Percentiles rank a stretch among this genome's conserved stretches.
These are phyloP conservation scores for Alternaria sp. DNA, from an alignment of 2,329 filamentous ascomycete genomes.

Conservation along the genomic window DNA sequence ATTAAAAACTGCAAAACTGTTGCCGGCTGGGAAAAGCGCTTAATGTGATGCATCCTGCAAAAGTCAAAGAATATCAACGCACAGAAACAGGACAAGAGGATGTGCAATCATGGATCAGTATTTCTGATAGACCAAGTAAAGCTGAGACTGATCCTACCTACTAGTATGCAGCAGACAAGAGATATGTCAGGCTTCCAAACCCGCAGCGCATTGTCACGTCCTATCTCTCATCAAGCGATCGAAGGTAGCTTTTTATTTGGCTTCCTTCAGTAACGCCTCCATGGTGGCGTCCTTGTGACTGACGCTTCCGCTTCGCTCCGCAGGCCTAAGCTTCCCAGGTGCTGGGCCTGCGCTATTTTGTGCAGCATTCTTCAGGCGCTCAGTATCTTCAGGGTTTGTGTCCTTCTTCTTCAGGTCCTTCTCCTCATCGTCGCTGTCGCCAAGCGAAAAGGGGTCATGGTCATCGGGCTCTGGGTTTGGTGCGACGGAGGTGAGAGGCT, in stretches of 20 bases:
- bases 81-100: neutral
- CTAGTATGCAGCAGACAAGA: neutral
- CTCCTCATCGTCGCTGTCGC: conserved; percentile 92
- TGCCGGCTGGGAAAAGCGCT: neutral
- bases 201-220: neutral
- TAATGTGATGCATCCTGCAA: neutral
- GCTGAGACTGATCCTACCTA: conserved; percentile 4
- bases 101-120: neutral
- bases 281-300: conserved; percentile 57
- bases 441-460: conserved; percentile 95
- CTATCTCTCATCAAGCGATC: neutral
- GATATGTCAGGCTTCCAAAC: neutral
- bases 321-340: conserved; percentile 46
- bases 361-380: conserved; percentile 60
- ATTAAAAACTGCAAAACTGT: too few species aligned
- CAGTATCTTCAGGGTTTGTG: conserved; percentile 61
- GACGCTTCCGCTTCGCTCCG: conserved; percentile 54
- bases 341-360: conserved; percentile 47
- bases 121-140: neutral
- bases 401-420: conserved; percentile 71
- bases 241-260: conserved; percentile 36
- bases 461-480: conserved; percentile 81
- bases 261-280: conserved; percentile 56
- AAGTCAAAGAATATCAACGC: neutral
- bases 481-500: conserved; percentile 86